phyloP scores from a whole-genome alignment of 2,329 filamentous ascomycete genomes.

The Beauveria rudraprayagi region DNA sequence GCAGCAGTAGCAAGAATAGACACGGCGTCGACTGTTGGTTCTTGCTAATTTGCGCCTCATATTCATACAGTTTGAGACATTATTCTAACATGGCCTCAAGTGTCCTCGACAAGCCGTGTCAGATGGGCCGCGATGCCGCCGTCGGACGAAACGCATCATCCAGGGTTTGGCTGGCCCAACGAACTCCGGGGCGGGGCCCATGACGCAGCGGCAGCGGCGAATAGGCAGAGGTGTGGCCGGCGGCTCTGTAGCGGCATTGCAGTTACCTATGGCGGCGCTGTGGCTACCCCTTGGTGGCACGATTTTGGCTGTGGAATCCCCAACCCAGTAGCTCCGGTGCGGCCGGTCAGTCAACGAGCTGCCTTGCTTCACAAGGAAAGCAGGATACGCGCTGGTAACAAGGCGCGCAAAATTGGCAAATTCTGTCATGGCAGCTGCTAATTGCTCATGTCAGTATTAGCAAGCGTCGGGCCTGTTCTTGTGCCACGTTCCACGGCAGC shows the following conservation, averaged over 20 bases:
- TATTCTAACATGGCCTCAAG: slow-evolving; percentile 1
- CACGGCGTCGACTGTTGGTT: background rate
- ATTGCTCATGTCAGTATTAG: background rate
- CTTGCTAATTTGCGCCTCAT: background rate
- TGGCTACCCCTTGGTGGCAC: background rate
- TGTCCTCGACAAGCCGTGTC: background rate
- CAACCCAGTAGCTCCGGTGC: slow-evolving; percentile 7
- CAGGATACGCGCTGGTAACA: background rate
- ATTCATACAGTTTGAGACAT: slow-evolving; percentile 1
- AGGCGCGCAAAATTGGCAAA: background rate
- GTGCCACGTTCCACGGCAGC: too few relatives aligned
- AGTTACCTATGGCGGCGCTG: background rate
- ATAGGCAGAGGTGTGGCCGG: background rate
- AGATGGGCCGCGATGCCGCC: background rate
- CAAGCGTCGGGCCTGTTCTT: background rate
- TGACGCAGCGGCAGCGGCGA: background rate
- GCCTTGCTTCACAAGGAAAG: background rate
- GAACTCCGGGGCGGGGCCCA: slow-evolving; percentile 1
- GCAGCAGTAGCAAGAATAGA: background rate
- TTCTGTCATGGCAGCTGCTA: background rate
- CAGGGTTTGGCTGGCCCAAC: background rate
- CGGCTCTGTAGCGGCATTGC: background rate
- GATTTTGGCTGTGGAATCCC: background rate
- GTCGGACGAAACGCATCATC: slow-evolving; percentile 9
- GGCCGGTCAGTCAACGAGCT: background rate